phyloP scores from a whole-genome alignment of 805 yeast genomes.

The Candida qinlingensis region DNA sequence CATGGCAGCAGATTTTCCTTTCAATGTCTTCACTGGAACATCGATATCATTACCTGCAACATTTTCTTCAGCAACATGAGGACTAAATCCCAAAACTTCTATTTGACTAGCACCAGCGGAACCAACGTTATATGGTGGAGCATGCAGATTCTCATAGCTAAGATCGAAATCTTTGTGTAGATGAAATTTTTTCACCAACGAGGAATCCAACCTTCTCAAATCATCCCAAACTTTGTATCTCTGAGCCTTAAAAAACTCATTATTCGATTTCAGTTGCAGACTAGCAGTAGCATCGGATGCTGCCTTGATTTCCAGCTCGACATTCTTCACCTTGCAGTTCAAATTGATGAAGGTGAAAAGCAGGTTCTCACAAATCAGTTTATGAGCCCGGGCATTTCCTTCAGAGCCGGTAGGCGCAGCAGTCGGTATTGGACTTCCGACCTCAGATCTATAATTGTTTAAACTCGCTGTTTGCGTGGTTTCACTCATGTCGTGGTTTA shows the following conservation, averaged over 20 bases:
- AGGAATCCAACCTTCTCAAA: neutral
- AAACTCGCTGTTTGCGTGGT: neutral
- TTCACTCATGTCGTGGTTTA: neutral
- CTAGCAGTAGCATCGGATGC: neutral
- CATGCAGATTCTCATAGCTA: neutral
- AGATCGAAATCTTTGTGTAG: neutral
- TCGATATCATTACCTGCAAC: neutral
- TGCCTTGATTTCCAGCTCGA: neutral
- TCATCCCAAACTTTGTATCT: neutral
- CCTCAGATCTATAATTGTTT: neutral
- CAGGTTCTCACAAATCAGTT: neutral
- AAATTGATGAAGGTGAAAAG: slow-evolving; percentile 1
- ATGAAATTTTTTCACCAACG: neutral
- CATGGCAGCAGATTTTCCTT: no score
- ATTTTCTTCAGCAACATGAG: neutral
- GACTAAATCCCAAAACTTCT: neutral
- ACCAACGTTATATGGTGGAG: neutral
- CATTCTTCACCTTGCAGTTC: neutral
- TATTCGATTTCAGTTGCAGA: neutral
- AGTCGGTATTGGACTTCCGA: neutral
- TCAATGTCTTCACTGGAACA: no score
- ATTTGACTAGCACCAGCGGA: neutral
- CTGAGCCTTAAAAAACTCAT: neutral
- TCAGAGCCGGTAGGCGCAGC: neutral
- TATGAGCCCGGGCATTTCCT: neutral